These are phyloP conservation scores for Saccharomycopsis synnaedendra DNA, from an alignment of 805 yeast genomes.

Conservation along the genomic window DNA sequence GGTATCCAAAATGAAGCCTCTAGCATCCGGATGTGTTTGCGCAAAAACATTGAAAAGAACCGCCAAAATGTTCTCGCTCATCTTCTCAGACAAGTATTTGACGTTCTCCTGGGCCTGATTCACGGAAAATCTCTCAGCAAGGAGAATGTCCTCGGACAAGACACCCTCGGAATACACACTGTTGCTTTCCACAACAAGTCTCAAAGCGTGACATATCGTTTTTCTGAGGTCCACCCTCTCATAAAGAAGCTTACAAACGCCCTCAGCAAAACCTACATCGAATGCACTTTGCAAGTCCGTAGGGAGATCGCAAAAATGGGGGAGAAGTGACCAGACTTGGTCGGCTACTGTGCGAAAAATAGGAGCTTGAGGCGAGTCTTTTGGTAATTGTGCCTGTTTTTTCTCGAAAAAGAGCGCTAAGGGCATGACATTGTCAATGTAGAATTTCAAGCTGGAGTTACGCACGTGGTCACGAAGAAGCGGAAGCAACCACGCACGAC, in stretches of 20 bases:
- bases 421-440: conserved; percentile 55
- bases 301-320: conserved; percentile 83
- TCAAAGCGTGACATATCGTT: conserved; percentile 72
- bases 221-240: conserved; percentile 66
- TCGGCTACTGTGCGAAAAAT: conserved; percentile 77
- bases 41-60: conserved; percentile 87
- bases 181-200: conserved; percentile 69
- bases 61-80: conserved; percentile 65
- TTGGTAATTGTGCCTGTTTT: conserved; percentile 33
- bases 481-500: conserved; percentile 94
- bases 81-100: conserved; percentile 47
- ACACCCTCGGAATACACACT: conserved; percentile 51
- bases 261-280: conserved; percentile 66
- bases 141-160: conserved; percentile 41
- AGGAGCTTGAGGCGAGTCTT: conserved; percentile 59
- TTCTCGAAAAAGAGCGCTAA: conserved; percentile 41
- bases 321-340: conserved; percentile 87
- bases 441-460: conserved; percentile 57
- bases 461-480: conserved; percentile 77
- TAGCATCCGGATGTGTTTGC: conserved; percentile 74
- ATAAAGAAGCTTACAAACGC: conserved; percentile 64
- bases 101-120: conserved; percentile 44
- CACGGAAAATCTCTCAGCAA: conserved; percentile 51
- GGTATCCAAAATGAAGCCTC: conserved; percentile 79
- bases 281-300: conserved; percentile 55